Evolutionary conservation across 2,329 filamentous ascomycete genomes (phyloP).

Genomic region (Tolypocladium paradoxum): DNA sequence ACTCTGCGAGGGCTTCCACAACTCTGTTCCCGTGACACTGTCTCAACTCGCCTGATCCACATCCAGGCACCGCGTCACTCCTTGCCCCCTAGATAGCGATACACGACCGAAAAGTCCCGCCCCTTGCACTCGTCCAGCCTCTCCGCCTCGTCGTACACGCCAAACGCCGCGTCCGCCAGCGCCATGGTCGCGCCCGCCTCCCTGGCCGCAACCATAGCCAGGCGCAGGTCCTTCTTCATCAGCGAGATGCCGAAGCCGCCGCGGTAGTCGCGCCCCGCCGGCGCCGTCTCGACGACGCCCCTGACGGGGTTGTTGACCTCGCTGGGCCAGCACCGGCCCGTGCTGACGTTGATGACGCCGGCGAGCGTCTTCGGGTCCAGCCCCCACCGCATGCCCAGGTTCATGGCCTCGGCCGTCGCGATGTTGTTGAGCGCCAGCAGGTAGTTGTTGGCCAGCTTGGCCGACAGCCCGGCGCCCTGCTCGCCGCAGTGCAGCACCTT

Average conservation of each 20-base stretch:
- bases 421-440: constrained; percentile 89
- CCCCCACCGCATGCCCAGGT: constrained; percentile 50
- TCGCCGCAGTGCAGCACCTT: constrained; percentile 76
- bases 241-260: constrained; percentile 69
- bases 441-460: constrained; percentile 96
- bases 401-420: constrained; percentile 55
- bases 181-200: constrained; percentile 57
- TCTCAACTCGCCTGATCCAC: too few relatives aligned
- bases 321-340: constrained; percentile 91
- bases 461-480: constrained; percentile 77
- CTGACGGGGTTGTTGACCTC: constrained; percentile 93
- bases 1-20: too few relatives aligned
- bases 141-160: constrained; percentile 59
- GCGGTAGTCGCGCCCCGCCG: constrained; percentile 63
- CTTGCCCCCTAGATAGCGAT: constrained; percentile 54
- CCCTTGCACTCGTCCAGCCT: constrained; percentile 50
- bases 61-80: too few relatives aligned
- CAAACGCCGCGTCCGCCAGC: constrained; percentile 49
- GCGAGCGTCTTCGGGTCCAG: constrained; percentile 57
- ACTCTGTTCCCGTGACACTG: too few relatives aligned
- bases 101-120: constrained; percentile 74
- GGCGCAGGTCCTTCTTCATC: constrained; percentile 70
- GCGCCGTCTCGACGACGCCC: constrained; percentile 67
- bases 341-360: constrained; percentile 83
- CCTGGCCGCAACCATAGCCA: constrained; percentile 61